Evolutionary conservation across 1,139 yeast species (phyloP).

Genomic region (Blastobotrys illinoisensis): DNA sequence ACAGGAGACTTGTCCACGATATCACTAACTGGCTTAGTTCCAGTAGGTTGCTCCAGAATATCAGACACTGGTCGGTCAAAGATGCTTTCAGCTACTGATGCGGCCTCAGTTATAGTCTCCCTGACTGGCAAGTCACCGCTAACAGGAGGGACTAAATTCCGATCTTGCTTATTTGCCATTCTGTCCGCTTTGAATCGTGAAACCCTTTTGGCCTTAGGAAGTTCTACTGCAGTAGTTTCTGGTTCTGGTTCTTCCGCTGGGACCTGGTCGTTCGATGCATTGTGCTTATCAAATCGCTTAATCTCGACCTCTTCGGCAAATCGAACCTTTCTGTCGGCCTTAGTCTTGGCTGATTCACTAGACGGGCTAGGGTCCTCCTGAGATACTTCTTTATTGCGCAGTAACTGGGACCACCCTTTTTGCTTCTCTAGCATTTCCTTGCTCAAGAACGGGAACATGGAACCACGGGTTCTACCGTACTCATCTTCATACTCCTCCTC

Average conservation of each 20-base stretch:
- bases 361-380: background rate
- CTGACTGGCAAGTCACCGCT: background rate
- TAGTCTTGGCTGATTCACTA: background rate
- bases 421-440: slow-evolving; percentile 1
- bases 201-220: slow-evolving; percentile 16
- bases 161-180: slow-evolving; percentile 6
- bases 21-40: background rate
- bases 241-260: slow-evolving; percentile 10
- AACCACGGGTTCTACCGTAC: slow-evolving; percentile 35
- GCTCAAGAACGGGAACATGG: slow-evolving; percentile 29
- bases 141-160: background rate
- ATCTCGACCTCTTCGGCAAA: slow-evolving; percentile 33
- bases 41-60: slow-evolving; percentile 1
- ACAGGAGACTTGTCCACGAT: background rate
- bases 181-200: slow-evolving; percentile 32
- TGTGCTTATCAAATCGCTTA: slow-evolving; percentile 27
- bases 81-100: slow-evolving; percentile 11
- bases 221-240: slow-evolving; percentile 19
- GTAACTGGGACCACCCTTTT: background rate
- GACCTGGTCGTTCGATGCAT: slow-evolving; percentile 2
- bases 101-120: slow-evolving; percentile 4
- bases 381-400: slow-evolving; percentile 7
- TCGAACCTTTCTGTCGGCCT: slow-evolving; percentile 18
- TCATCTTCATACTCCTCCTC: slow-evolving; percentile 37
- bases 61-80: slow-evolving; percentile 12